Percentiles rank a stretch among this genome's conserved stretches.
Conservation (phyloP, 2,329 filamentous ascomycete species). For the Ceratocystis cacaofunesta region DNA sequence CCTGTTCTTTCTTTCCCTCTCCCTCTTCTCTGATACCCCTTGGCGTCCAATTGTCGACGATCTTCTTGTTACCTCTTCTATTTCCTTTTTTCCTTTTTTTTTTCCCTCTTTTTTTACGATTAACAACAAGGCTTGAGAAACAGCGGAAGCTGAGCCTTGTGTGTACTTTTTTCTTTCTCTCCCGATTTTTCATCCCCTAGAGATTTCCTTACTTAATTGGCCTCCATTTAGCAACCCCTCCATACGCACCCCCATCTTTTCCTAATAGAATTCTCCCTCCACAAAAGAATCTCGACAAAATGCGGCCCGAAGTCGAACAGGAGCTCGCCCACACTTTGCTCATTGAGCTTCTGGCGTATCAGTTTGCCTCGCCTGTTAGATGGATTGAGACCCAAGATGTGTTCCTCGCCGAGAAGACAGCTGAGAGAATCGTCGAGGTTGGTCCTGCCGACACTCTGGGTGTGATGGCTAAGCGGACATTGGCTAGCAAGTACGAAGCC, state of each 20-base stretch:
- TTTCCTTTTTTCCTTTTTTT: background rate
- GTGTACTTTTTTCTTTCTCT: conserved; percentile 2
- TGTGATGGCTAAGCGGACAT: conserved; percentile 90
- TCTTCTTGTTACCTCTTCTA: conserved; percentile 1
- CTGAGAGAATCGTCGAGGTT: conserved; percentile 94
- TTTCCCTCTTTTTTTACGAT: background rate
- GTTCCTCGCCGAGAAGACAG: conserved; percentile 87
- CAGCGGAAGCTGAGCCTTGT: conserved; percentile 10
- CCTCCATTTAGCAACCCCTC: background rate
- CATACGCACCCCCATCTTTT: background rate
- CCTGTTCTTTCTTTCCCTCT: background rate
- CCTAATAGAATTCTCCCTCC: conserved; percentile 6
- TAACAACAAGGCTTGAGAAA: conserved; percentile 5
- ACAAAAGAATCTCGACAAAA: conserved; percentile 32
- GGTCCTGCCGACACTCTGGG: conserved; percentile 93
- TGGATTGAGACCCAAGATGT: conserved; percentile 99
- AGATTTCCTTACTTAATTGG: conserved; percentile 3
- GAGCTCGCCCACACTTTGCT: conserved; percentile 97
- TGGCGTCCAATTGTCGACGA: conserved; percentile 7
- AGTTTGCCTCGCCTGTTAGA: conserved; percentile 95
- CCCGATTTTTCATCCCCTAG: background rate
- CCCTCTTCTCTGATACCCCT: conserved; percentile 13
- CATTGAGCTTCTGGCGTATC: conserved; percentile 96
- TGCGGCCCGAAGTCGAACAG: conserved; percentile 98
- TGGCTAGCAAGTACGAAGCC: conserved; percentile 95